These are phyloP conservation scores for Hypoxylon lenormandii DNA, from an alignment of 495 filamentous ascomycete genomes.

Conservation along the genomic window DNA sequence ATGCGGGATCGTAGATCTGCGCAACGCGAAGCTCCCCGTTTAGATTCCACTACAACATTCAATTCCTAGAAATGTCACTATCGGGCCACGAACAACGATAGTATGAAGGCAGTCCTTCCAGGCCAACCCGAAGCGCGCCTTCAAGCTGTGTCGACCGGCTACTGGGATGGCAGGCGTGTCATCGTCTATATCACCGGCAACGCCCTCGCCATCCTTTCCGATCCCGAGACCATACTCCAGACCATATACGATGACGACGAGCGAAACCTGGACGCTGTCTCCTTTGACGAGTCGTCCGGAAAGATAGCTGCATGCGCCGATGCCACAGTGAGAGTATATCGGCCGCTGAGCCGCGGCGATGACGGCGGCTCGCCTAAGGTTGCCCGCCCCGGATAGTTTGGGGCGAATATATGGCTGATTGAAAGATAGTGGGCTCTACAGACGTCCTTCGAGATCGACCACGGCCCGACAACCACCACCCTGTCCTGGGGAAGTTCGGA, in stretches of 20 bases:
- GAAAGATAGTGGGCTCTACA: conserved; percentile 65
- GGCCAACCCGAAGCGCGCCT: conserved; percentile 89
- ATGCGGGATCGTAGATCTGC: neutral
- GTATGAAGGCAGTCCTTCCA: conserved; percentile 83
- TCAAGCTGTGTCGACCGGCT: conserved; percentile 86
- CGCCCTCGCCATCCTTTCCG: conserved; percentile 83
- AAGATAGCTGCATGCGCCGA: conserved; percentile 82
- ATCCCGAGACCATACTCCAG: conserved; percentile 80
- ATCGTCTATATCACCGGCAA: conserved; percentile 94
- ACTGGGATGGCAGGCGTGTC: conserved; percentile 82
- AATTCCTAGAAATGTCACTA: conserved; percentile 46
- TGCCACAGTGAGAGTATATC: conserved; percentile 78
- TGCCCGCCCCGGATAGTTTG: conserved; percentile 50
- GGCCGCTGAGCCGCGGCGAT: conserved; percentile 76
- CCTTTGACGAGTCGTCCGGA: conserved; percentile 81
- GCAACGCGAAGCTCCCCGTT: conserved; percentile 13
- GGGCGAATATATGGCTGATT: conserved; percentile 58
- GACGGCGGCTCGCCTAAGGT: conserved; percentile 72
- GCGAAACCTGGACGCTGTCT: conserved; percentile 74
- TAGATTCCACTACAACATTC: neutral
- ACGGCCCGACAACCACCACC: conserved; percentile 65
- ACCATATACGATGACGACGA: conserved; percentile 89
- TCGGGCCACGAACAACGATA: conserved; percentile 51
- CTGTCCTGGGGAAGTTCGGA: conserved; percentile 88
- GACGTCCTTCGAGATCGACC: conserved; percentile 55